These are phyloP conservation scores for Chamaecyparis obtusa DNA, from an alignment of 75 land plant genomes.

Conservation along the genomic window DNA sequence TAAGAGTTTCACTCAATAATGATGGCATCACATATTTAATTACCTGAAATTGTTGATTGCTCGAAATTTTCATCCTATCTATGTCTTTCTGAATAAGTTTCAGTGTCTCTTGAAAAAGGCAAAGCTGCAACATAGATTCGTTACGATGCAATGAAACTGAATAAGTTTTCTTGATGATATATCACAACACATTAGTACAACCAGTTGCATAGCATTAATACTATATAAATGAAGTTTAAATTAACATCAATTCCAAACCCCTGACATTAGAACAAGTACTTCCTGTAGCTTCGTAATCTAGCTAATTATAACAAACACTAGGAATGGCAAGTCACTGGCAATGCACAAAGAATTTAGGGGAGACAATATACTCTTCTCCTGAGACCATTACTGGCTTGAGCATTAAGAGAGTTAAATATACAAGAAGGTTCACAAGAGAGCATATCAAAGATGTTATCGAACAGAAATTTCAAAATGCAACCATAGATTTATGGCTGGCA, in stretches of 20 bases:
- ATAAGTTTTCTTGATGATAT: neutral
- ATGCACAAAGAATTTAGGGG: neutral
- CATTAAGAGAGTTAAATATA: neutral
- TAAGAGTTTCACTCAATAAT: neutral
- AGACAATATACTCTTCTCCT: neutral
- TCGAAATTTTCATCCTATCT: neutral
- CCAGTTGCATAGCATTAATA: neutral
- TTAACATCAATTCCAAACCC: neutral
- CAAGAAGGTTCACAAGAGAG: neutral
- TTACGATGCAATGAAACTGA: neutral
- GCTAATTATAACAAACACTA: neutral
- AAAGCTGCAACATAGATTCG: neutral
- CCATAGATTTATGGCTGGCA: neutral
- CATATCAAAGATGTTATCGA: neutral
- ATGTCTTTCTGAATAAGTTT: neutral
- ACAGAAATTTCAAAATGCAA: neutral
- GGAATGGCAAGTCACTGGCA: neutral
- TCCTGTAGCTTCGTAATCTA: neutral
- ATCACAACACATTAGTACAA: neutral
- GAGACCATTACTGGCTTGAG: neutral
- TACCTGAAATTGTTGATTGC: constrained; percentile 7
- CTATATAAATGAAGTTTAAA: neutral
- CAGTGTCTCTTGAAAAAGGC: constrained; percentile 8
- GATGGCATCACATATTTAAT: neutral
- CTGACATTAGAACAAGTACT: neutral